Base-by-base conservation (phyloP, 2,329 filamentous ascomycete genomes). In the Colletotrichum theobromicola region DNA sequence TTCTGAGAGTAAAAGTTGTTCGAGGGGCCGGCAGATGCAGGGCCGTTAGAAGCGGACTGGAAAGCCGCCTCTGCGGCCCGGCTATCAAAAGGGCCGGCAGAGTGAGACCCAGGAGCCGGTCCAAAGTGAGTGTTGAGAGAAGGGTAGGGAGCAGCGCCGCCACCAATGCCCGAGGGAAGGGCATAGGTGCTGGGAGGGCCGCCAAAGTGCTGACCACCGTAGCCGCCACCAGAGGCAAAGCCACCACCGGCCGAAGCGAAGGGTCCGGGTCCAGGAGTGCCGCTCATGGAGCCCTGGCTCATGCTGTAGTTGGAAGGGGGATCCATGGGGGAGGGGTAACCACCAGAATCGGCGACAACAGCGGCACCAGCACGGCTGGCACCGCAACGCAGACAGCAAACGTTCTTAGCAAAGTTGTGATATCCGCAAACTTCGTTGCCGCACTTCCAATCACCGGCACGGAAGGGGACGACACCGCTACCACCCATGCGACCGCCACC, bases 401-500 rank as follows among this genome's bases (percentile, higher is more conserved):
- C 96, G 81, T 99, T 99, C 91, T 99, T 99, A 76, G 97, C 97
- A 83, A 99, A 99, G 88, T 99, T 99, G 88, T 99, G 97, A 85
- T 99, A 99, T 73, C 94, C 95, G 83, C 97, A 99, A 46, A 96
- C 95, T 82, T 99, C 97, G 77, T 97, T 97, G 71, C 97, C 97
- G 82, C 97, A 99, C 86, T 98, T 98, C 97, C 97, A 99, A 82
- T 99, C 97, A 81, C 97, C 97, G 70, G 97, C 97, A 81, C 97
- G 94, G 93, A 99, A 99, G 18, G 97, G 97, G 57, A 99, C 97
- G 62, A 95, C 94, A 70, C 94, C 94, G 78, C 94, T 94, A 76
- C 94, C 94, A 77, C 94, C 93, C 89, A 95, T 94, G 78, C 94
- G 93, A 75, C 94, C 90, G 75, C 89, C 88, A 67, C 90, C 88